Evolutionary conservation across 306 rosid species (phyloP), one percentile per base, ranked within the genome.

Genomic region (Acacia melanoxylon): DNA sequence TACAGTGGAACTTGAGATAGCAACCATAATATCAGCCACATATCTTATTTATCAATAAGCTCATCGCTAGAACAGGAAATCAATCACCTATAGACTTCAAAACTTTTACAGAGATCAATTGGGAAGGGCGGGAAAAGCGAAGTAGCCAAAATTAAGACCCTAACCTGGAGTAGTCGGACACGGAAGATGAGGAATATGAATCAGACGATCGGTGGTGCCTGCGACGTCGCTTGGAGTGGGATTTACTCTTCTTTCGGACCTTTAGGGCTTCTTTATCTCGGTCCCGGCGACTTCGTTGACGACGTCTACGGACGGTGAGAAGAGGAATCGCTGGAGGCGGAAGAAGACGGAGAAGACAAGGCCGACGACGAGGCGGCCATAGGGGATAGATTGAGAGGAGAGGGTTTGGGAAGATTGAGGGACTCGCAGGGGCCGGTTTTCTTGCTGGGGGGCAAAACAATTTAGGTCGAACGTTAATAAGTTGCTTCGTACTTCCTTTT

Each of bases 321-420:
- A 8, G 91, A 84, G 14, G 91, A 84, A 62, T 87, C 85, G 74
- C 68, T 78, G 22, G 73, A 29, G 66, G 78, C 10, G 19, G 74
- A 69, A n/a, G 9, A 40, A 68, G 48, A 68, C 3, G 49, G 71
- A 37, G 75, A 74, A 44, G 91, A 86, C 68, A 69, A 42, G 24
- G 93, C 86, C 0, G 94, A 81, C 65, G 97, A 88, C 35, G 97
- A 86, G 59, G 95, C 94, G 83, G 92, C 98, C 97, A 93, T 93
- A 70, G 2, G 59, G 54, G 66, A 77, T 79, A 6, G 68, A 49
- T 41, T 71, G 77, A 68, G 76, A 3, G 37, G 31, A 41, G 35
- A 79, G 88, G 90, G 88, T 82, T 86, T 83, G 63, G 80, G 67
- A 19, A 62, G 77, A 63, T 54, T 71, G 69, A 81, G 81, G 42